These are phyloP conservation scores for Backusella liffmaniae DNA, from an alignment of 192 early-diverging fungal genomes.

Conservation along the genomic window DNA sequence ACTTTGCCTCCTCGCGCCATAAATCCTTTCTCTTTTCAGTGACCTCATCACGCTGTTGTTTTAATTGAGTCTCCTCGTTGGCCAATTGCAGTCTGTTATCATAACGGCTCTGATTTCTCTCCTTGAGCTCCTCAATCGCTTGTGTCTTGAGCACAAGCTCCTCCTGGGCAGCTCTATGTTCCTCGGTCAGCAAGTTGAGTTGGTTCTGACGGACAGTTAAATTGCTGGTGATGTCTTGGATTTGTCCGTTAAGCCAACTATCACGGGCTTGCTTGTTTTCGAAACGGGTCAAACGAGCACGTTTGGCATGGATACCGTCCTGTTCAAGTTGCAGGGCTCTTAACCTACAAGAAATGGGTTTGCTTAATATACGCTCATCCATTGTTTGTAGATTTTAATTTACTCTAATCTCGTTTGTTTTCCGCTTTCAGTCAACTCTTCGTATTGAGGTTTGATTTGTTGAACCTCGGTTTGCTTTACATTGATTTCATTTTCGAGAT, in stretches of 20 bases:
- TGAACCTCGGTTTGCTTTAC: constrained; percentile 67
- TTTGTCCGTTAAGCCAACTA: constrained; percentile 69
- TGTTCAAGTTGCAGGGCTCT: constrained; percentile 66
- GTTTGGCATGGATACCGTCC: constrained; percentile 80
- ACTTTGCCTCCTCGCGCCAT: constrained; percentile 86
- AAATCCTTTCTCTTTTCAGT: constrained; percentile 75
- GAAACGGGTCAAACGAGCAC: constrained; percentile 83
- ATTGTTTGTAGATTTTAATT: not conserved
- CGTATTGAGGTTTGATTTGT: constrained; percentile 62
- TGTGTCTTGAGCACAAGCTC: constrained; percentile 13
- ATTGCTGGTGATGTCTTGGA: constrained; percentile 58
- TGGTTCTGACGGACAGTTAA: constrained; percentile 55
- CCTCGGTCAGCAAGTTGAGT: not conserved
- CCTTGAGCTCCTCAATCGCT: not conserved
- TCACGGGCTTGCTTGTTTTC: constrained; percentile 74
- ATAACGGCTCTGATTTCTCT: not conserved
- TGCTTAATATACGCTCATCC: not conserved
- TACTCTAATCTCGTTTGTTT: constrained; percentile 65
- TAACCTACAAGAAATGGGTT: constrained; percentile 39
- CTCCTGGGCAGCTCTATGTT: not conserved
- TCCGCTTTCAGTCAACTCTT: constrained; percentile 58
- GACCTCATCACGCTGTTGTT: constrained; percentile 50
- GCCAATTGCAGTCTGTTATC: constrained; percentile 2
- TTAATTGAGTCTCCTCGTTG: constrained; percentile 30
- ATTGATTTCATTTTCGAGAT: constrained; percentile 55